Evolutionary conservation across 306 rosid genomes (phyloP), one percentile per base, ranked within the genome.

Genomic region (Biancaea sappan): DNA sequence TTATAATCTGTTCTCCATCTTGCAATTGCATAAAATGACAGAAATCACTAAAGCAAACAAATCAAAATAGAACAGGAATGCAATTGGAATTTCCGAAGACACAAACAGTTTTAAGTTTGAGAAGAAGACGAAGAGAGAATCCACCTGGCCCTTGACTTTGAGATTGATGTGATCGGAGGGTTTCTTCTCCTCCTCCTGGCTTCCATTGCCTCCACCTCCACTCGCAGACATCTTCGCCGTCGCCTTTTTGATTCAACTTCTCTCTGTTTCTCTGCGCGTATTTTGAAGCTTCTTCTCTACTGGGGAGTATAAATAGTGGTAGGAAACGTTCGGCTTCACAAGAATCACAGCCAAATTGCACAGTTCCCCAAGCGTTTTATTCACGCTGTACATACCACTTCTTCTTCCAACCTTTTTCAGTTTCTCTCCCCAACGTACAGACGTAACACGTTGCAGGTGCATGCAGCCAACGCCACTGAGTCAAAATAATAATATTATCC

Each of bases 131-230:
- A 24, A 14, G 14, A 54, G 6, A 41, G 60, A 58, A 41, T 4
- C 41, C 29, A 90, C 96, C 92, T 90, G 96, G 50, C 89, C 87
- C 84, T 87, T 90, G 78, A 87, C 92, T 83, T 89, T 89, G 79
- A 89, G 90, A 58, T 85, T 85, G 18, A 89, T 85, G 72, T 83
- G 86, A 65, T 84, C 92, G 44, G 46, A 38, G 6, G 87, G 85
- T 68, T 89, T 89, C 84, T 67, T 89, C 69, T 81, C 89, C n/a
- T 85, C 91, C 37, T 72, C 82, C 56, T 70, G 78, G 44, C 69
- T 84, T 28, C 73, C 77, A 19, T 83, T 80, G 8, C 83, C 84
- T 6, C 66, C 79, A 1, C 81, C 19, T 28, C 21, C 62, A 26
- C 62, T 37, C 19, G 86, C 83, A 53, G 89, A 86, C 91, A 89